Evolutionary conservation across 2,329 filamentous ascomycete genomes (phyloP).

Genomic region (Epichloe uncinata): DNA sequence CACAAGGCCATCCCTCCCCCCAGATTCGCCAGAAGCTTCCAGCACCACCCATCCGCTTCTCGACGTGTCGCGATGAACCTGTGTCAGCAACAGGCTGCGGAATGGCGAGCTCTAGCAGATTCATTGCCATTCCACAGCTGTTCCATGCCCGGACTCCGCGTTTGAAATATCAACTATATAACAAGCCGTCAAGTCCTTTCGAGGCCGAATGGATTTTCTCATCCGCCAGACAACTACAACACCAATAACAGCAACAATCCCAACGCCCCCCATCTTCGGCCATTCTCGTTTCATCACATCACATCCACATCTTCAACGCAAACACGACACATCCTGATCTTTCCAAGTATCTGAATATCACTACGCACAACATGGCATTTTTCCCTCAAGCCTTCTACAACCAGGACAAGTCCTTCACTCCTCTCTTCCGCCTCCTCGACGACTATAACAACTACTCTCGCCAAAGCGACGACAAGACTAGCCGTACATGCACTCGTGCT

Average conservation of each 20-base stretch:
- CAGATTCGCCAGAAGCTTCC: slow-evolving; percentile 7
- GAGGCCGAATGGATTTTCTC: no score
- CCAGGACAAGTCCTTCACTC: slow-evolving; percentile 38
- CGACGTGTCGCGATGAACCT: background rate
- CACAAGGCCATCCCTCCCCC: no score
- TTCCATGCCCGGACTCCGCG: background rate
- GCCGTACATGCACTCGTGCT: slow-evolving; percentile 15
- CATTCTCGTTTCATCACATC: background rate
- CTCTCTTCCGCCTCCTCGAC: slow-evolving; percentile 51
- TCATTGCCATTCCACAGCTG: background rate
- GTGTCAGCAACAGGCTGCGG: slow-evolving; percentile 6
- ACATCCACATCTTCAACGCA: background rate
- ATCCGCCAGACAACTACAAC: background rate
- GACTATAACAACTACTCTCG: slow-evolving; percentile 47
- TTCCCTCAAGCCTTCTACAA: slow-evolving; percentile 41
- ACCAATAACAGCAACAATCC: background rate
- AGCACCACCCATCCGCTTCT: slow-evolving; percentile 2
- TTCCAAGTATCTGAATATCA: slow-evolving; percentile 11
- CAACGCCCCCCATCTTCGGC: background rate
- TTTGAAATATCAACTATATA: no score
- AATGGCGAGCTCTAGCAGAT: slow-evolving; percentile 10
- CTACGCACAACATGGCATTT: slow-evolving; percentile 40
- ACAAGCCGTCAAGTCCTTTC: no score
- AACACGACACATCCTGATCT: background rate
- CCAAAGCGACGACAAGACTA: slow-evolving; percentile 17